Base-by-base conservation (phyloP, 805 yeast species). In the Grigorovia jiainica region DNA sequence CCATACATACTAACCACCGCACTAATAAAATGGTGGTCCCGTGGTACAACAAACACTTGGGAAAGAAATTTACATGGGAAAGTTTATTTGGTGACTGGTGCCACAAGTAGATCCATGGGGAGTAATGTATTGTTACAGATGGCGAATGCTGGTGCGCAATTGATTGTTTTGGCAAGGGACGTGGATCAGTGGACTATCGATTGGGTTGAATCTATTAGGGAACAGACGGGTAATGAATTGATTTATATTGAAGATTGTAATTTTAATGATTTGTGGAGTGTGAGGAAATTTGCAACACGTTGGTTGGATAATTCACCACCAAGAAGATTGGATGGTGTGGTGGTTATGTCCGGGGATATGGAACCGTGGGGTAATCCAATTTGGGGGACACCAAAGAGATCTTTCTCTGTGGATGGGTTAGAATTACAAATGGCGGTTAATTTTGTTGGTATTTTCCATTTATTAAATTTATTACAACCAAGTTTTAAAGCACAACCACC, bases 301-400 rank as follows among this genome's bases (percentile, higher is more conserved):
- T 92, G 97, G 97, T 70, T 92, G 45, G 95, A 92, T 60, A 87
- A 84, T 55, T 67, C 78, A 25, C 95, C 96, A 3, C 92, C 96
- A 9, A 72, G 99, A 53, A 65, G 99, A 42, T 67, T 92, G 36
- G 99, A 92, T 62, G 95, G 95, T 43, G 75, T 92, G 23, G 62
- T 92, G 1, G 84, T 95, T 55, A 78, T 87, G 64, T 96, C 97
- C 2, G 89, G 85, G 7, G 89, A 86, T 41, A 70, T 79, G 46
- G 66, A 79, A 43, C 97, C 98, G 0, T 70, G 76, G 36, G 79
- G 83, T 17, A 41, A 57, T 2, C 56, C 58, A 10, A 42, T 45
- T 20, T 18, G 52, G 7, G 41, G 53, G 2, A 42, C 39, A 27
- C 64, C 64, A 18, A 66, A 70, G n/a, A 74, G 96, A 43, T 75